Evolutionary conservation across 768 basidiomycete genomes (phyloP).

Genomic region (Rhodosporidiobolus sp.): DNA sequence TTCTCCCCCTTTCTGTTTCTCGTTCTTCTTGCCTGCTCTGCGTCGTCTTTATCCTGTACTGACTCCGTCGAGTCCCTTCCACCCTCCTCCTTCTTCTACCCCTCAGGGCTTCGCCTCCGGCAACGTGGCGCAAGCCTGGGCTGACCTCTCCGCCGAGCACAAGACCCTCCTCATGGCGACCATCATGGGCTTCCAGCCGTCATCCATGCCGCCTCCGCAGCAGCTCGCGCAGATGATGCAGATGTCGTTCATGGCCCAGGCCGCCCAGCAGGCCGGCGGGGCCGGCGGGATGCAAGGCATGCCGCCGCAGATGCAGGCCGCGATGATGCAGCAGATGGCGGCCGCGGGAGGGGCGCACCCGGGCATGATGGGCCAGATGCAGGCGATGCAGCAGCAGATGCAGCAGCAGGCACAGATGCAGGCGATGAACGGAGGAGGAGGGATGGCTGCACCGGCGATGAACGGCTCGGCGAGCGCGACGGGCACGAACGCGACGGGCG

Average conservation of each 20-base stretch:
- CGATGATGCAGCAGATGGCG: slow-evolving; percentile 60
- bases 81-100: slow-evolving; percentile 62
- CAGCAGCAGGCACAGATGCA: slow-evolving; percentile 9
- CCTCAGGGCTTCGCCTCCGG: slow-evolving; percentile 76
- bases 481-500: neutral
- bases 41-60: neutral
- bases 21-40: neutral
- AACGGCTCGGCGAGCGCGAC: neutral
- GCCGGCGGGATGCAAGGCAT: slow-evolving; percentile 34
- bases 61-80: neutral
- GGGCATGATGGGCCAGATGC: slow-evolving; percentile 5
- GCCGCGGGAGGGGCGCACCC: slow-evolving; percentile 54
- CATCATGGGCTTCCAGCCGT: slow-evolving; percentile 56
- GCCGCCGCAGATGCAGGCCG: slow-evolving; percentile 45
- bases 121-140: slow-evolving; percentile 48
- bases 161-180: slow-evolving; percentile 44
- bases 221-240: slow-evolving; percentile 33
- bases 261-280: neutral
- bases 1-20: neutral
- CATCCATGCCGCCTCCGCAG: slow-evolving; percentile 36
- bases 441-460: neutral
- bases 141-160: slow-evolving; percentile 43
- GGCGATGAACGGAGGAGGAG: slow-evolving; percentile 2
- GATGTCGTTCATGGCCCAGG: slow-evolving; percentile 4
- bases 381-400: slow-evolving; percentile 30